Base-by-base conservation (phyloP, 208 protist genomes). In the Blechomonas ayalai region DNA sequence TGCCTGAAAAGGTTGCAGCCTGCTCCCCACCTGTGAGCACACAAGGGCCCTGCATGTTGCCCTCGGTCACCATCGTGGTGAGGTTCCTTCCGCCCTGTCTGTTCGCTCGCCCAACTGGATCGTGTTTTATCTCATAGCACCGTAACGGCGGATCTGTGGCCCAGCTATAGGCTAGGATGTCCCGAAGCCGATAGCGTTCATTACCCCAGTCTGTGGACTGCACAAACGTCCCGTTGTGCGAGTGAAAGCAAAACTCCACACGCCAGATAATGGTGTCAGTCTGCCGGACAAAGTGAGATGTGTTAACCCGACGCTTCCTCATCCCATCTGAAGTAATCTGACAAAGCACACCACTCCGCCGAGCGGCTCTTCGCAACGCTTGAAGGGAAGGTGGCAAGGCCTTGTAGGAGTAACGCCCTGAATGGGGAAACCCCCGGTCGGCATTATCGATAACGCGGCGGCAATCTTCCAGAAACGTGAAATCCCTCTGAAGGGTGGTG, bases 281-380 rank as follows among this genome's bases (percentile, higher is more conserved):
- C 32, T 58, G 59, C 22, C 68, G 66, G 31, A 87, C 76, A 33
- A 71, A 84, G 8, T 78, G 73, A 16, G 73, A 83, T 0, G 87
- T 89, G 55, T 95, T 95, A 27, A 41, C 57, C 22, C 89, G 72
- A 0, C 87, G 71, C 59, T 86, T 88, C 12, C 31, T 44, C 80
- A 95, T 87, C 26, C 87, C 87, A 31, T 86, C 78, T 0, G 87
- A 95, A 9, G 67, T 82, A 47, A 95, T 85, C 51, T 95, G 82
- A 43, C 79, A 90, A 10, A 92, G 57, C 0, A 95, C 80, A 15
- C 87, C 87, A n/a, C 83, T 61, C 25, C 68, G 66, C 38, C 76
- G 72, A 0, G 82, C 82, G 0, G 80, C 80, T 44, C 86, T 69
- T 16, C 82, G 80, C 43, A 95, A 55, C 9, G 77, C 72, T 43